Evolutionary conservation across 2,329 filamentous ascomycete genomes (phyloP).

Genomic region (Penicillium janthinellum): DNA sequence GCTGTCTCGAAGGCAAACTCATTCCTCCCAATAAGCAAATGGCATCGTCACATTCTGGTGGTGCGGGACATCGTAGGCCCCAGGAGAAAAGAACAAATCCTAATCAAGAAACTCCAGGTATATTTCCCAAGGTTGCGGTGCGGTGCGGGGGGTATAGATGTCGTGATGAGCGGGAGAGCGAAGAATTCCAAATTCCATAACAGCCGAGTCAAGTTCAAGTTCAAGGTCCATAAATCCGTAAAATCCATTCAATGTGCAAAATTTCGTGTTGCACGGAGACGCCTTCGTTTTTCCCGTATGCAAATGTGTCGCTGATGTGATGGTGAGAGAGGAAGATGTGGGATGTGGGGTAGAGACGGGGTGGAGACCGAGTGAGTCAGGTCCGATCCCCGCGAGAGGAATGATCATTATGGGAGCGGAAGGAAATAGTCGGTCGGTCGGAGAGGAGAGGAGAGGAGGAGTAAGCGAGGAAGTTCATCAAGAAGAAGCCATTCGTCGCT

Average conservation of each 20-base stretch:
- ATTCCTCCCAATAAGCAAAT: neutral
- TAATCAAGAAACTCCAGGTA: slow-evolving; percentile 11
- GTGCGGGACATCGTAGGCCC: slow-evolving; percentile 9
- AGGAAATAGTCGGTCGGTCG: neutral
- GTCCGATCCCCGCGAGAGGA: neutral
- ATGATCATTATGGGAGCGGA: neutral
- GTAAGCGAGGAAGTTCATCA: slow-evolving; percentile 13
- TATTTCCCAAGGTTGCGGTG: slow-evolving; percentile 5
- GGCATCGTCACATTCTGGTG: slow-evolving; percentile 16
- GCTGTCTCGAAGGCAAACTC: neutral
- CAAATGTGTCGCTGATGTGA: slow-evolving; percentile 16
- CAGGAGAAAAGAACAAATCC: neutral
- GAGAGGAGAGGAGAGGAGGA: neutral
- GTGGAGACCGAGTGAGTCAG: neutral
- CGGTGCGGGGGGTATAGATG: neutral
- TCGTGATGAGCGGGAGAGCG: neutral
- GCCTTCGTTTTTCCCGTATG: slow-evolving; percentile 14
- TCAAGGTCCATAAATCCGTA: slow-evolving; percentile 1
- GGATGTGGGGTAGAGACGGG: neutral
- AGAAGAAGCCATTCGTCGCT: slow-evolving; percentile 41
- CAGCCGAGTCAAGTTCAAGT: neutral
- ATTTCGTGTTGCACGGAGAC: slow-evolving; percentile 12
- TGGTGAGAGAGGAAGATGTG: neutral
- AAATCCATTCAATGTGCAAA: neutral
- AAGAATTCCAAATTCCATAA: neutral